Evolutionary conservation across 768 basidiomycete species (phyloP), one percentile per base, ranked within the genome.

Genomic region (Naganishia kalamii): DNA sequence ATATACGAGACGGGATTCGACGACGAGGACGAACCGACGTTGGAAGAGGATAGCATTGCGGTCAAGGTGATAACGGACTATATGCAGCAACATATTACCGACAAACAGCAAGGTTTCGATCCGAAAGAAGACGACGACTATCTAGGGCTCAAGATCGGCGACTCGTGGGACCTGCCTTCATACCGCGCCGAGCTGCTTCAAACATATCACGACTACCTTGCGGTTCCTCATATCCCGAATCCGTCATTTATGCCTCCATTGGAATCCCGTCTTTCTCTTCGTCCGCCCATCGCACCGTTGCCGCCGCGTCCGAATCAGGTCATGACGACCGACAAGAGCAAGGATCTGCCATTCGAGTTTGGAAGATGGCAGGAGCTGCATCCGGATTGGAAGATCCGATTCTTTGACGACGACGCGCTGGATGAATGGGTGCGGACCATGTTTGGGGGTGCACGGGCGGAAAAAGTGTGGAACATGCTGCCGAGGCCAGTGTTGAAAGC

Each of bases 401-500:
- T 69, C 29, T 71, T 71, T 41, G 69, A 71, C 30, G 72, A 74
- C 51, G 47, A 23, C 23, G 57, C 50, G 47, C 49, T 74, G 52
- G 68, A 71, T 44, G 57, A 40, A 23, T 74, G 72, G 72, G 68
- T 74, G 6, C 21, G 50, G 29, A 63, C 49, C 25, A 37, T 65
- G 37, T 74, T 74, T 67, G 72, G 72, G 3, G 68, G 65, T 5
- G 67, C 69, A 8, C 65, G 62, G 32, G 70, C 65, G 21, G 65
- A 72, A 51, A 66, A 64, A 57, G 69, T 74, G 19, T 74, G 72
- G 72, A 21, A 60, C 1, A 50, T 43, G 23, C 52, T 74, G 60
- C 72, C 72, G 19, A 66, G 71, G 57, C 60, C 54, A 19, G 72
- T 74, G 7, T 61, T 74, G 54, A 71, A 74, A 54, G 70, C 70